These are phyloP conservation scores for Paraglomus brasilianum DNA, from an alignment of 192 early-diverging fungal genomes.

Conservation along the genomic window DNA sequence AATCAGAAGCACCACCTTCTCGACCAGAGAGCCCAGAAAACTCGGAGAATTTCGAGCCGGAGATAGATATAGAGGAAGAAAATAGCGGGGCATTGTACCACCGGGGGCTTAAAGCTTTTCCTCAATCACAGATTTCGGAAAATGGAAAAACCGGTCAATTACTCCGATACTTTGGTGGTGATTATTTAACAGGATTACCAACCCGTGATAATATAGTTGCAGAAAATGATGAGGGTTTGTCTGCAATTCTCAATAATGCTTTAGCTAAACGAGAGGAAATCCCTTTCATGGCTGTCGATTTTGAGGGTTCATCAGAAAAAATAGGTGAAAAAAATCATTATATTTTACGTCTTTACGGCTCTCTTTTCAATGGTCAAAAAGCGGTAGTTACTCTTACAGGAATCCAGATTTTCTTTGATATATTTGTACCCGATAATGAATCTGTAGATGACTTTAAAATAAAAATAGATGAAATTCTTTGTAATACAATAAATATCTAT, in stretches of 20 bases:
- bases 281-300: conserved; percentile 3
- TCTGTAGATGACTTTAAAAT: background rate
- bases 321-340: conserved; percentile 1
- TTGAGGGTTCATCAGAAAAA: conserved; percentile 2
- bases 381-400: conserved; percentile 1
- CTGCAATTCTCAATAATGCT: conserved; percentile 1
- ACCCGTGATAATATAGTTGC: conserved; percentile 7
- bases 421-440: background rate
- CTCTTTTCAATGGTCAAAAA: conserved; percentile 2
- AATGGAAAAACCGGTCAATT: background rate
- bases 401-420: conserved; percentile 14
- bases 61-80: conserved; percentile 7
- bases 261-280: conserved; percentile 15
- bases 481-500: background rate
- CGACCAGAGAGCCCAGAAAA: background rate
- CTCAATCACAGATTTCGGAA: background rate
- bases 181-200: background rate
- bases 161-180: background rate
- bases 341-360: conserved; percentile 1
- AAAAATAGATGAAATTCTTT: conserved; percentile 6
- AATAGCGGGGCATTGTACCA: background rate
- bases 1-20: conserved; percentile 6
- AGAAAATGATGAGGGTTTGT: background rate
- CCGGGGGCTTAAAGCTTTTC: background rate
- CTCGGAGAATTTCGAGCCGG: conserved; percentile 3